Evolutionary conservation across 352 stramenopile genomes (phyloP), one percentile per base, ranked within the genome.

Genomic region (Chrysophaeum taylorii): DNA sequence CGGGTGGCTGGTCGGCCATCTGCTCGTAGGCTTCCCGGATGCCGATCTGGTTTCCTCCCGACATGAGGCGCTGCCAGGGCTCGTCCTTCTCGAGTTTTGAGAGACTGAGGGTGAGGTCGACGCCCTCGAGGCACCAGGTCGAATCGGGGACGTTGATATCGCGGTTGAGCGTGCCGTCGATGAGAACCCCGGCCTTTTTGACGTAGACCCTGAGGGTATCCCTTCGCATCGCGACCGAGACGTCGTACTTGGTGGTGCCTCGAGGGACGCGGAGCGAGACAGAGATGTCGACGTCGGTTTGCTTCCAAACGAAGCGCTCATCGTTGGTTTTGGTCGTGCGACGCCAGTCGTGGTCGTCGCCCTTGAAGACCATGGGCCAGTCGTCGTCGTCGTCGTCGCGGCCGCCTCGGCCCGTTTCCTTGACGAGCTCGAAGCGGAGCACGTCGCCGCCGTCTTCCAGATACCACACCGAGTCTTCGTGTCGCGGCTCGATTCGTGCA

Each of bases 281-380:
- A 4, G 45, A 31, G 45, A 54, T 25, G 12, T 54, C 45, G 12
- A 31, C 5, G 18, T 54, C 12, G 45, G 18, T 54, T 23, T 54
- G 45, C 18, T 4, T 14, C 45, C 45, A 54, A 16, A 7, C 12
- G 45, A 25, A 54, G 45, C 45, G 12, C 23, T 54, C 45, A 16
- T 54, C 45, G 45, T 27, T 23, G 7, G 45, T 54, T 5, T 31
- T 25, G 27, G 50, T 62, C 7, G 2, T 37, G n/a, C 50, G 50
- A 25, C 25, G 7, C 2, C 38, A 9, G n/a, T 31, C 50, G 50
- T 62, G 25, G 7, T 25, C 5, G 27, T 62, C 50, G 50, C 25
- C 50, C 25, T 62, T 31, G 50, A 62, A 62, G 50, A 36, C 50
- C 9, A 25, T 39, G 23, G 50, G 50, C 50, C 50, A 62, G 50